Evolutionary conservation across 2,329 filamentous ascomycete genomes (phyloP).

Genomic region (Cercospora sp.): DNA sequence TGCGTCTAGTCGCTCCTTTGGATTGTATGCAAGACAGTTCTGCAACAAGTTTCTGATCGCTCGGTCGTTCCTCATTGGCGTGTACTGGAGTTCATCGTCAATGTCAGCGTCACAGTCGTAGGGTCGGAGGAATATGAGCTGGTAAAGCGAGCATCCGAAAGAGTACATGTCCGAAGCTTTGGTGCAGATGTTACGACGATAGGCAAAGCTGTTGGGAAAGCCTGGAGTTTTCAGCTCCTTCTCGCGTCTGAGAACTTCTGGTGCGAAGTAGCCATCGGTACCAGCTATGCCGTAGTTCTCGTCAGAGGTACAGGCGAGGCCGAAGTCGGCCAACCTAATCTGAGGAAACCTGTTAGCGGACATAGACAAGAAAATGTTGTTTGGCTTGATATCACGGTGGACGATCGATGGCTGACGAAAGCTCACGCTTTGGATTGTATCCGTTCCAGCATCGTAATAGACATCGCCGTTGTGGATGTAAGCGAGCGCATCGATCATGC

Average conservation of each 20-base stretch:
- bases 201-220: constrained; percentile 8
- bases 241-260: constrained; percentile 26
- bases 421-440: not conserved
- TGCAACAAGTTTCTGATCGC: constrained; percentile 8
- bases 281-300: constrained; percentile 13
- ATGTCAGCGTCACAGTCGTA: not conserved
- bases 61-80: not conserved
- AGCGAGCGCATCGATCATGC: constrained; percentile 31
- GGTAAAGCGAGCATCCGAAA: constrained; percentile 29
- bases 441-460: constrained; percentile 3
- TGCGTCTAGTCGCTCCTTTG: constrained; percentile 1
- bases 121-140: constrained; percentile 17
- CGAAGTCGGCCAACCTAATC: constrained; percentile 17
- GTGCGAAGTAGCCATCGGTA: constrained; percentile 13
- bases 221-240: constrained; percentile 26
- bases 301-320: constrained; percentile 8
- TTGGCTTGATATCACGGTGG: constrained; percentile 18
- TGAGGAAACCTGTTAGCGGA: constrained; percentile 10
- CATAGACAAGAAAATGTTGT: constrained; percentile 20
- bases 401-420: constrained; percentile 15
- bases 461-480: constrained; percentile 32
- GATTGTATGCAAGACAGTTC: constrained; percentile 7
- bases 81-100: constrained; percentile 4
- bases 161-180: constrained; percentile 30
- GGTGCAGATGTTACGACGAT: constrained; percentile 20